Evolutionary conservation across 305 asterid genomes (phyloP), one percentile per base, ranked within the genome.

Genomic region (Solanum hybrid): DNA sequence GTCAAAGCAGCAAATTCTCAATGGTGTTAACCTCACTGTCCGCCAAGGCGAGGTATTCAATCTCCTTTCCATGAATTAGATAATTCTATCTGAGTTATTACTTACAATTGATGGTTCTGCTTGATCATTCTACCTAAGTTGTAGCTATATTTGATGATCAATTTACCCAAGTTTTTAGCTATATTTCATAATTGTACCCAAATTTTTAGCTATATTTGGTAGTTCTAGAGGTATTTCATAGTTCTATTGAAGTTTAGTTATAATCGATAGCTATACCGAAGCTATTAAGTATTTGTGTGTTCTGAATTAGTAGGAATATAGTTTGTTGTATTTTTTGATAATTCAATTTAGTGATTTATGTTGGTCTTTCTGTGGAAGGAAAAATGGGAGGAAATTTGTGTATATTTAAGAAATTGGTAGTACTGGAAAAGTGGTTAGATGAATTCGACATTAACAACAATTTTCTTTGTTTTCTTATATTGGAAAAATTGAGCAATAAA

Each of bases 21-120:
- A 96, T 91, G 99, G 98, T 57, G 96, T 97, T 92, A 95, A 97
- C 86, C 99, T 97, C 89, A 95, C 97, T 36, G 93, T 97, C 82
- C 92, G 89, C 89, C 96, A 95, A 90, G 99, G 99, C 89, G 99
- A 97, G 99, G 99, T 97, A 39, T 89, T 89, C 79, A 87, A 27
- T 91, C 89, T 87, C 76, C 15, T 20, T 22, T 78, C 41, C 41
- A 81, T 33, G 9, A 41, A 29, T 82, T 45, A 29, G 29, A 32
- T 45, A 17, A 41, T 14, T 82, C 15, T 82, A 27, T 65, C 15
- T 15, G 31, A 24, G 20, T 38, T 26, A 15, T 83, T 83, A 29
- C 72, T 22, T 83, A 83, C 9, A 45, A 20, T 78, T 33, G 45
- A 78, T 78, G 38, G 45, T 78, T 31, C 81, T 39, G 22, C 32